These are phyloP conservation scores for Pseudogymnoascus sp. DNA, from an alignment of 2,329 filamentous ascomycete species.

Conservation along the genomic window DNA sequence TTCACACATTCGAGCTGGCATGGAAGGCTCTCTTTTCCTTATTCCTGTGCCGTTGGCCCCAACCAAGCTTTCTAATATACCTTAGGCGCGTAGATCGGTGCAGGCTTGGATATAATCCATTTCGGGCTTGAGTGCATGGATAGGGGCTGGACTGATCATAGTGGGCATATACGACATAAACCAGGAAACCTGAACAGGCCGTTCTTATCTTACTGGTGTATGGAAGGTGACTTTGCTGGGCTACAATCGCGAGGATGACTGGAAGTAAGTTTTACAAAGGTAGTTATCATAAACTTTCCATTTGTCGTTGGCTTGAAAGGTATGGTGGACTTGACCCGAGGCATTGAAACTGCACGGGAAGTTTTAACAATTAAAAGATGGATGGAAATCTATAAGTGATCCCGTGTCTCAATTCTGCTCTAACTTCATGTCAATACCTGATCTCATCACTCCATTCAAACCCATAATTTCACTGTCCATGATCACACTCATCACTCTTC, in stretches of 20 bases:
- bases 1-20: not conserved
- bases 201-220: not conserved
- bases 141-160: not conserved
- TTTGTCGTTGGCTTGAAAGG: not conserved
- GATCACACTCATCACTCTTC: conserved; percentile 9
- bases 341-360: not conserved
- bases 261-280: not conserved
- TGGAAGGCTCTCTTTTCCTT: not conserved
- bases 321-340: not conserved
- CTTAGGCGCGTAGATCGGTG: not conserved
- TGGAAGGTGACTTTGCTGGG: not conserved
- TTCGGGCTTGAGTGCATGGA: not conserved
- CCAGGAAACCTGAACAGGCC: not conserved
- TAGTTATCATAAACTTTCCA: not conserved
- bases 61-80: not conserved
- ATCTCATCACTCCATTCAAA: conserved; percentile 5
- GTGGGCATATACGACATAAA: not conserved
- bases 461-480: conserved; percentile 7
- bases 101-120: not conserved
- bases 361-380: conserved; percentile 1
- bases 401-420: conserved; percentile 4
- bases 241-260: not conserved
- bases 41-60: not conserved
- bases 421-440: conserved; percentile 5
- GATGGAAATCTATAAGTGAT: not conserved